Conservation (phyloP, 345 rosid genomes). For the Bruguiera parviflora region DNA sequence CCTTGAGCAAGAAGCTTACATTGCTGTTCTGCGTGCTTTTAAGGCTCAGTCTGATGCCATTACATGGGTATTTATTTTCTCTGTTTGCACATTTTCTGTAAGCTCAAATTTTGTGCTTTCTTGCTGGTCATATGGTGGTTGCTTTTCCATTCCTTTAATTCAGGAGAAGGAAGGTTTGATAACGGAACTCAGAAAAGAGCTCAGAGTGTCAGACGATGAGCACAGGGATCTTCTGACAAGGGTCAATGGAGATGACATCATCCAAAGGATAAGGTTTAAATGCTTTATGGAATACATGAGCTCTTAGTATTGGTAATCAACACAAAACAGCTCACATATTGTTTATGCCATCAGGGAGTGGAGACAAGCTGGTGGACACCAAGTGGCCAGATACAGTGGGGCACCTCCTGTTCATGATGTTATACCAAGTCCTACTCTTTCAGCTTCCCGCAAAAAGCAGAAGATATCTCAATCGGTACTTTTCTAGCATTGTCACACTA, state of each 20-base stretch:
- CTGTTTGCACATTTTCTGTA: conserved; percentile 2
- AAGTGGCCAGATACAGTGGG: conserved; percentile 48
- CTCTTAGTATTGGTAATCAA: conserved; percentile 9
- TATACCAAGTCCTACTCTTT: conserved; percentile 66
- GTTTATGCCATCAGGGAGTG: conserved; percentile 60
- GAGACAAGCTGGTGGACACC: conserved; percentile 76
- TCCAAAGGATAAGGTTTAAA: conserved; percentile 71
- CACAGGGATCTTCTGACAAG: conserved; percentile 81
- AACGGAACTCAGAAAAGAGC: conserved; percentile 89
- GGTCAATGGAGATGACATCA: conserved; percentile 82
- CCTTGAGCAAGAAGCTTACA: conserved; percentile 96
- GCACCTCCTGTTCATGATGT: conserved; percentile 56
- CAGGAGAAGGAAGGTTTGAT: conserved; percentile 95
- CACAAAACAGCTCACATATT: conserved; percentile 5
- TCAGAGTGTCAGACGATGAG: conserved; percentile 94
- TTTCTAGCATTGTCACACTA: conserved; percentile 10
- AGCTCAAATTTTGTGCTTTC: background rate
- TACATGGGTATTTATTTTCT: conserved; percentile 67
- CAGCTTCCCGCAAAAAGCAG: conserved; percentile 84
- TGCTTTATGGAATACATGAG: conserved; percentile 20
- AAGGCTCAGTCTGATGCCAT: conserved; percentile 99
- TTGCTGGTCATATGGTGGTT: conserved; percentile 6
- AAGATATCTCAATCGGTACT: conserved; percentile 66
- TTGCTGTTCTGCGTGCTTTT: conserved; percentile 88
- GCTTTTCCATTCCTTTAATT: conserved; percentile 1